Percentiles rank a stretch among this genome's conserved stretches.
phyloP scores from a whole-genome alignment of 2,329 filamentous ascomycete species.

The Botryotinia calthae region DNA sequence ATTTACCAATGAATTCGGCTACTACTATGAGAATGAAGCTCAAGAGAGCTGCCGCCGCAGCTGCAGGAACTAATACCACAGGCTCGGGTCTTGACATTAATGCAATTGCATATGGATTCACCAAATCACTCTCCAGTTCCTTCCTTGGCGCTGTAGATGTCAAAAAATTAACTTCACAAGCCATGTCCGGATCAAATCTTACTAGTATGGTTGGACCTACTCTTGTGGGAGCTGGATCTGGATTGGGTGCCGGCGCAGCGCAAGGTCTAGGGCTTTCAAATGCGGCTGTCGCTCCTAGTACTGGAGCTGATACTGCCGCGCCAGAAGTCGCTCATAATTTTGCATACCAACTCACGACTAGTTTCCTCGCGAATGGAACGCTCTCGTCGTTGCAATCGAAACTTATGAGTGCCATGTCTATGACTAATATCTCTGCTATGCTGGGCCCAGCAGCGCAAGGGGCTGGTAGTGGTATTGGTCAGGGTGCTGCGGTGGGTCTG shows the following conservation, averaged over 20 bases:
- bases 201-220: constrained; percentile 7
- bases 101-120: constrained; percentile 10
- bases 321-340: constrained; percentile 17
- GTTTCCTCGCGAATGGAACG: constrained; percentile 14
- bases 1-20: constrained; percentile 7
- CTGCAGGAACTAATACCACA: neutral
- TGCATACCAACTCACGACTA: constrained; percentile 13
- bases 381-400: neutral
- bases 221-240: constrained; percentile 7
- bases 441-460: constrained; percentile 9
- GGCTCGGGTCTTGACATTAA: neutral
- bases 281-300: neutral
- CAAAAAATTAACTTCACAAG: constrained; percentile 7
- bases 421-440: neutral
- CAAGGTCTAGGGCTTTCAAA: constrained; percentile 4
- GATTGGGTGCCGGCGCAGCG: constrained; percentile 15
- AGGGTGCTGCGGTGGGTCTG: constrained; percentile 12
- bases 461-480: constrained; percentile 17
- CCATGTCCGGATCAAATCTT: constrained; percentile 11
- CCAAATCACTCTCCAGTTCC: constrained; percentile 18
- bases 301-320: neutral
- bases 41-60: neutral
- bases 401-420: constrained; percentile 10
- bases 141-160: constrained; percentile 17
- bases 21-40: neutral